Percentiles rank a stretch among this genome's conserved stretches.
These are phyloP conservation scores for Pythium scleroteichum DNA, from an alignment of 352 stramenopile species.

Conservation along the genomic window DNA sequence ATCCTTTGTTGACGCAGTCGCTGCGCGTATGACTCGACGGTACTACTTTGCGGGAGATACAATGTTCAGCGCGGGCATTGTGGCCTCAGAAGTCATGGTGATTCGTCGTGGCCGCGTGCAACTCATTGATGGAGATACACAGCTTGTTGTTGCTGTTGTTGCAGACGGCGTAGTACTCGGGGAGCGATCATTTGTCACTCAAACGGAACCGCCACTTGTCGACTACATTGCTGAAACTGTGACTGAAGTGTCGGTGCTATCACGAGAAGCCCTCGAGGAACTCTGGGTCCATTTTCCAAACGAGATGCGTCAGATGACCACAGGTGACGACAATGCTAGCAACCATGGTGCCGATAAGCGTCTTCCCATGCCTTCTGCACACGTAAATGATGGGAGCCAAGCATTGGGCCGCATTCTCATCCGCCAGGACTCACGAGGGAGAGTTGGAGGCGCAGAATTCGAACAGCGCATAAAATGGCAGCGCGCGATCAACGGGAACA, in stretches of 20 bases:
- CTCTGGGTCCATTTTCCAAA: slow-evolving; percentile 23
- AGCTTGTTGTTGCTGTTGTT: slow-evolving; percentile 14
- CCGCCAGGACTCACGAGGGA: slow-evolving; percentile 8
- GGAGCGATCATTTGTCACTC: slow-evolving; percentile 20
- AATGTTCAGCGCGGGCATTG: slow-evolving; percentile 24
- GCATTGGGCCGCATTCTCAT: slow-evolving; percentile 16
- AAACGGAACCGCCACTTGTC: slow-evolving; percentile 16
- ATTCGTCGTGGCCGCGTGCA: slow-evolving; percentile 27
- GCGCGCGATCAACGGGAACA: slow-evolving; percentile 32
- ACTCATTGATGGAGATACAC: slow-evolving; percentile 13
- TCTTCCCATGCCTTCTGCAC: not conserved
- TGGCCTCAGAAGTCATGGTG: slow-evolving; percentile 24
- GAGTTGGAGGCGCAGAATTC: slow-evolving; percentile 3
- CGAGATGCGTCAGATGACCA: slow-evolving; percentile 18
- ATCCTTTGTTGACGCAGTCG: slow-evolving; percentile 20
- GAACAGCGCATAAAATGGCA: slow-evolving; percentile 28
- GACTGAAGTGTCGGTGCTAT: slow-evolving; percentile 24
- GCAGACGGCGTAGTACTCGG: slow-evolving; percentile 18
- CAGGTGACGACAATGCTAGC: not conserved
- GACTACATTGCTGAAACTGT: slow-evolving; percentile 22
- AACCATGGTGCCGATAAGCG: not conserved
- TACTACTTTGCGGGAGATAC: slow-evolving; percentile 27
- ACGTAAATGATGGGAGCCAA: slow-evolving; percentile 2
- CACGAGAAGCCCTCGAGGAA: slow-evolving; percentile 10
- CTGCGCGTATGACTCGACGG: slow-evolving; percentile 17